Evolutionary conservation across 805 yeast species (phyloP).

Genomic region (Saturnispora sekii): DNA sequence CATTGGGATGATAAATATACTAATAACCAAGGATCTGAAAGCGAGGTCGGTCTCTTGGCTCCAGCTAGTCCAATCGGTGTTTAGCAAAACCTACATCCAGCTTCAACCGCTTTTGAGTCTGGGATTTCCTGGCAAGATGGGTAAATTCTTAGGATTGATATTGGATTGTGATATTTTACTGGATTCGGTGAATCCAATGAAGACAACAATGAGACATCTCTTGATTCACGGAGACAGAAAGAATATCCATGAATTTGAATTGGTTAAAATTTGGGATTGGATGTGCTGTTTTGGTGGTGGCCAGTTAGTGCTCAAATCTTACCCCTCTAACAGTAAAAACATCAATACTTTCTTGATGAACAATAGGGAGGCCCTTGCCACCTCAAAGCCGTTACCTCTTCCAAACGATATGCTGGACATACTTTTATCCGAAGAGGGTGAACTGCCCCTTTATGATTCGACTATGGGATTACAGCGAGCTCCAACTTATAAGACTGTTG

Average conservation of each 20-base stretch:
- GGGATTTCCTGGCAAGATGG: conserved; percentile 1
- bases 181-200: background rate
- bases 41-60: background rate
- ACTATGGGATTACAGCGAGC: background rate
- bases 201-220: conserved; percentile 1
- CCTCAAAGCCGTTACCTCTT: background rate
- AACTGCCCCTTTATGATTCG: background rate
- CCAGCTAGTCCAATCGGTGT: background rate
- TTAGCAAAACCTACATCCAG: background rate
- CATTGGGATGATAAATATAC: conserved; percentile 3
- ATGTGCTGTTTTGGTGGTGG: conserved; percentile 1
- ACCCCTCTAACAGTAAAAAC: conserved; percentile 4
- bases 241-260: conserved; percentile 2
- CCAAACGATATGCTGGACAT: background rate
- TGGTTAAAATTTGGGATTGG: conserved; percentile 1
- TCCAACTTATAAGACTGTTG: conserved; percentile 2
- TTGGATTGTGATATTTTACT: conserved; percentile 2
- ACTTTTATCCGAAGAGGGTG: background rate
- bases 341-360: background rate
- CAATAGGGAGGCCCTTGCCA: background rate
- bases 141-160: conserved; percentile 1
- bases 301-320: background rate
- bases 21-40: conserved; percentile 1
- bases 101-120: background rate
- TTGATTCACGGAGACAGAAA: conserved; percentile 3